A percentile compares a stretch with the other conserved stretches of the same genome.
Evolutionary conservation across 345 rosid genomes (phyloP).

Genomic region (Populus davidiana): DNA sequence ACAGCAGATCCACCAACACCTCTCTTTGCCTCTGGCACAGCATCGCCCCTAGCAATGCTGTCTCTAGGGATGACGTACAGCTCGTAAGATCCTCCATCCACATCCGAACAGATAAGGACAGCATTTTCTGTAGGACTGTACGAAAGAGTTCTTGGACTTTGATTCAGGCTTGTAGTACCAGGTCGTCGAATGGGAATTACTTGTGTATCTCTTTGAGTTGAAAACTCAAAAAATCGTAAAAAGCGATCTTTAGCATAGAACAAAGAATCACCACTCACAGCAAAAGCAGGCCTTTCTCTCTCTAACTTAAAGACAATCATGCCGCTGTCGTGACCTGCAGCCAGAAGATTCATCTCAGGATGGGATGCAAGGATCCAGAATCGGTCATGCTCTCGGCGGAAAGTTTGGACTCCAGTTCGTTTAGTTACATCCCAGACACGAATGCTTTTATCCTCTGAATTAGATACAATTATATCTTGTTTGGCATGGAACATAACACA

Average conservation of each 20-base stretch:
- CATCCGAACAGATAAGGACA: conserved; percentile 80
- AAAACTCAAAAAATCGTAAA: conserved; percentile 70
- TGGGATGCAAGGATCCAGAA: conserved; percentile 95
- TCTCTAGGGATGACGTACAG: conserved; percentile 80
- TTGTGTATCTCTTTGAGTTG: conserved; percentile 73
- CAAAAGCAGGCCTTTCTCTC: conserved; percentile 94
- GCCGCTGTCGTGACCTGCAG: conserved; percentile 97
- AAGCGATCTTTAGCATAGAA: conserved; percentile 82
- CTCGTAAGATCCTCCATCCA: conserved; percentile 91
- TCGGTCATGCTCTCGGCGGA: conserved; percentile 92
- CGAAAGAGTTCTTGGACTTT: conserved; percentile 85
- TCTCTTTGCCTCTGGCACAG: conserved; percentile 78
- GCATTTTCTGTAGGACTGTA: conserved; percentile 94
- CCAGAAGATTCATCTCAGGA: conserved; percentile 93
- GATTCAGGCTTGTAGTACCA: conserved; percentile 71
- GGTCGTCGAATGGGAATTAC: conserved; percentile 79
- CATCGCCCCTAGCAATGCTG: conserved; percentile 61
- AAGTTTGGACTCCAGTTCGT: conserved; percentile 84
- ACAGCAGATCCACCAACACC: conserved; percentile 80
- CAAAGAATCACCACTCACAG: conserved; percentile 68
- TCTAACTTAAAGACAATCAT: conserved; percentile 96
- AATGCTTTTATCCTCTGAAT: conserved; percentile 93
- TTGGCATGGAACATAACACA: conserved; percentile 94
- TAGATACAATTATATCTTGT: conserved; percentile 94
- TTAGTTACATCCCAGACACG: conserved; percentile 98